A percentile compares a stretch with the other conserved stretches of the same genome.
Evolutionary conservation across 106 monocot genomes (phyloP).

Genomic region (Allium fistulosum): DNA sequence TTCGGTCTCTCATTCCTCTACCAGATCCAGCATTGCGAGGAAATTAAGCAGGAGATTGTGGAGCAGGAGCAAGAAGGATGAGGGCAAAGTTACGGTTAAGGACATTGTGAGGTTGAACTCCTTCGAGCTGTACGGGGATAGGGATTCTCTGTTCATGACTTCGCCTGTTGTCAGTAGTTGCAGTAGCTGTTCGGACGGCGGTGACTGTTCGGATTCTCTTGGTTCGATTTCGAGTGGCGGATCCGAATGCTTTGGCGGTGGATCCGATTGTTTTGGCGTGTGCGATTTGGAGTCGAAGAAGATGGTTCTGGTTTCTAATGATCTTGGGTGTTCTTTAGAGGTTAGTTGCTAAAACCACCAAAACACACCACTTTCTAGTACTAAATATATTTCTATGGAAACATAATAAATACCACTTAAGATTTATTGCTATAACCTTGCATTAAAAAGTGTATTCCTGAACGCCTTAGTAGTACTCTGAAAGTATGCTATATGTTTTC

Average conservation of each 20-base stretch:
- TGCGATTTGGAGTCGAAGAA: too few relatives aligned
- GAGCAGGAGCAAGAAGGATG: neutral
- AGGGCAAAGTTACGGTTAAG: neutral
- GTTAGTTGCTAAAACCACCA: too few relatives aligned
- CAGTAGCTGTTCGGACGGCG: slow-evolving; percentile 9
- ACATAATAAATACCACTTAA: too few relatives aligned
- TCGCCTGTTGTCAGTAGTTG: slow-evolving; percentile 31
- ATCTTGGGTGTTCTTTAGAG: too few relatives aligned
- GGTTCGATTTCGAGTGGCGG: neutral
- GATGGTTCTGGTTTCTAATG: too few relatives aligned
- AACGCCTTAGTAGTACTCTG: too few relatives aligned
- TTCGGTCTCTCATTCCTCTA: slow-evolving; percentile 12
- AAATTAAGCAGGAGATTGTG: slow-evolving; percentile 10
- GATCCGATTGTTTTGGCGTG: too few relatives aligned
- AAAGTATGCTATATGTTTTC: too few relatives aligned
- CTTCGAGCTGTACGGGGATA: slow-evolving; percentile 11
- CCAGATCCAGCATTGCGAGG: neutral
- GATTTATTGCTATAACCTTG: too few relatives aligned
- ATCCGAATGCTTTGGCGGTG: neutral
- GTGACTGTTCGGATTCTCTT: neutral
- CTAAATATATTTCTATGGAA: too few relatives aligned
- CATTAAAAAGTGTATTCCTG: too few relatives aligned
- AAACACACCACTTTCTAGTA: too few relatives aligned
- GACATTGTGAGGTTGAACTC: slow-evolving; percentile 10
- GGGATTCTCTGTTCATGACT: slow-evolving; percentile 9